Percentiles rank a stretch among this genome's conserved stretches.
Evolutionary conservation across 2,329 filamentous ascomycete genomes (phyloP).

Genomic region (Cladosporium sp.): DNA sequence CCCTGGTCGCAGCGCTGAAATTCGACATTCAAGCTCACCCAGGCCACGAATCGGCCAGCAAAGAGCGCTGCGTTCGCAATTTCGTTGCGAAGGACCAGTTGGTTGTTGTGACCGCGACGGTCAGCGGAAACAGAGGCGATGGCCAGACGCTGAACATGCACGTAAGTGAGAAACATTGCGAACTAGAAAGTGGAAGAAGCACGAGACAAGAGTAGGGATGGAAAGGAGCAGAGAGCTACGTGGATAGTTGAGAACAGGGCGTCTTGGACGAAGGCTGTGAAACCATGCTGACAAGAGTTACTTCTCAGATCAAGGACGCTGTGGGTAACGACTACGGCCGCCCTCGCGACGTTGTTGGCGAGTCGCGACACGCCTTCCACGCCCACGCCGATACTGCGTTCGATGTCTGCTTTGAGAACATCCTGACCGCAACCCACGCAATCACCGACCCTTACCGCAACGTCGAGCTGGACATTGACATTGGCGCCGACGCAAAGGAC

Average conservation of each 20-base stretch:
- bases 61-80: slow-evolving; percentile 91
- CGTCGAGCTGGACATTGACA: slow-evolving; percentile 91
- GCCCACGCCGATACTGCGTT: slow-evolving; percentile 71
- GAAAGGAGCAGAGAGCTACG: not conserved
- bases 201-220: not conserved
- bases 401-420: slow-evolving; percentile 23
- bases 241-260: too few species aligned
- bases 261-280: too few species aligned
- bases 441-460: slow-evolving; percentile 57
- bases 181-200: not conserved
- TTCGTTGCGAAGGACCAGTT: slow-evolving; percentile 89
- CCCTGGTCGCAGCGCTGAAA: slow-evolving; percentile 66
- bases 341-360: slow-evolving; percentile 86
- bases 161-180: slow-evolving; percentile 52
- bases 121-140: slow-evolving; percentile 83
- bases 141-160: slow-evolving; percentile 93
- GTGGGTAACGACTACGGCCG: slow-evolving; percentile 94
- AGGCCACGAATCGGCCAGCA: slow-evolving; percentile 57
- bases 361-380: slow-evolving; percentile 91
- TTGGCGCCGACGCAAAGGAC: slow-evolving; percentile 95
- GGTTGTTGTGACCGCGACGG: slow-evolving; percentile 88
- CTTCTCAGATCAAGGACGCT: slow-evolving; percentile 78
- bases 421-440: slow-evolving; percentile 50
- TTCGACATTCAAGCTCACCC: slow-evolving; percentile 79
- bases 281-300: slow-evolving; percentile 1